phyloP scores from a whole-genome alignment of 1,139 yeast species.

The Candida mesenterica region DNA sequence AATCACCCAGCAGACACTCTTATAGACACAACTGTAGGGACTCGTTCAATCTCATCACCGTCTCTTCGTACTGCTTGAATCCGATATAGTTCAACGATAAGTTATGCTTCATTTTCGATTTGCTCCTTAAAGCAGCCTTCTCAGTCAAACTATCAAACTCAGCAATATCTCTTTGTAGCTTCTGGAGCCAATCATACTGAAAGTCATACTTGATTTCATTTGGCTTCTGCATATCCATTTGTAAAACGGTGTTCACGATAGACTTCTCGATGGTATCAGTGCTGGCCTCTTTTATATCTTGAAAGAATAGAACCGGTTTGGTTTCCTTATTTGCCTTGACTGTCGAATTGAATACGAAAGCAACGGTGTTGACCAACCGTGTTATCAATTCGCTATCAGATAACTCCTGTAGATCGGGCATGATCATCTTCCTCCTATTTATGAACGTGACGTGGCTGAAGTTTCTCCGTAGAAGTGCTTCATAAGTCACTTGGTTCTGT shows the following conservation, averaged over 20 bases:
- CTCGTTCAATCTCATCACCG: conserved; percentile 38
- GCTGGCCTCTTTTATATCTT: conserved; percentile 19
- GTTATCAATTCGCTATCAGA: conserved; percentile 17
- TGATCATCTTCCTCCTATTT: conserved; percentile 13
- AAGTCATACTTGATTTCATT: conserved; percentile 29
- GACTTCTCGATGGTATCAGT: conserved; percentile 26
- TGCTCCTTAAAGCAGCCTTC: conserved; percentile 2
- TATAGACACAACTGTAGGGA: conserved; percentile 16
- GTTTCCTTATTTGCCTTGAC: conserved; percentile 19
- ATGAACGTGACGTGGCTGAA: conserved; percentile 25
- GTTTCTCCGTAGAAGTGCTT: conserved; percentile 24
- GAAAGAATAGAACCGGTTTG: conserved; percentile 19
- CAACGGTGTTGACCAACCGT: conserved; percentile 34
- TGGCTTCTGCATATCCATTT: conserved; percentile 31
- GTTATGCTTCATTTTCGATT: conserved; percentile 3
- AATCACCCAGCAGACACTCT: no score
- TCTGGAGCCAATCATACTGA: conserved; percentile 27
- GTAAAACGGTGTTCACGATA: conserved; percentile 30
- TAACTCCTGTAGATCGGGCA: conserved; percentile 12
- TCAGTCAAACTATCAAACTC: conserved; percentile 9
- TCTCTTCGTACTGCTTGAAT: conserved; percentile 27
- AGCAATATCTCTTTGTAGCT: conserved; percentile 12
- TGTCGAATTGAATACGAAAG: conserved; percentile 41
- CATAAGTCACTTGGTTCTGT: conserved; percentile 16
- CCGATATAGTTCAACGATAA: conserved; percentile 20